Evolutionary conservation across 345 rosid genomes (phyloP), one percentile per base, ranked within the genome.

Genomic region (Erodium maritimum): DNA sequence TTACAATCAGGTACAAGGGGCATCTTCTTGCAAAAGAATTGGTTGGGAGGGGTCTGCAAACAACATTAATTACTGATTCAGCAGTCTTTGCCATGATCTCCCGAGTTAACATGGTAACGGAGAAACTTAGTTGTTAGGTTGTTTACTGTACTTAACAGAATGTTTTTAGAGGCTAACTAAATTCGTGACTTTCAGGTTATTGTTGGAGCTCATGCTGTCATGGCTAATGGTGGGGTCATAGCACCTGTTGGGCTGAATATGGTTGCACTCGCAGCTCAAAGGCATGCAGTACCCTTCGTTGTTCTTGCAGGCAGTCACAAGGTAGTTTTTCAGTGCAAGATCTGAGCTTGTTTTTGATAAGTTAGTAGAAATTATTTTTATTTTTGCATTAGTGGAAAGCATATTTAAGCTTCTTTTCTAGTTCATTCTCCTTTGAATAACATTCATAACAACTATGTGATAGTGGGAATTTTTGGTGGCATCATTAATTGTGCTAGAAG

Each of bases 41-140:
- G 82, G 96, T 87, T 57, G 73, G 90, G 46, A 82, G 96, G 81
- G 96, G 99, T 53, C 69, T 94, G 62, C 96, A 85, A 70, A 94
- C 99, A 71, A 87, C 96, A 7, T 68, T 94, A 61, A 90, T 94
- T 67, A 79, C 99, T 0, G 99, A 90, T 71, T 89, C 97, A 67
- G 97, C 97, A 57, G 96, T 90, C 66, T 94, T 94, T 79, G 99
- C 99, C 68, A 87, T 94, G 83, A 87, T 94, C 68, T 94, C 97
- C 52, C 79, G 96, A 73, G 96, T 90, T 63, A 94, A 94, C 70
- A 87, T 90, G 97, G 97, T 93, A 77, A 17, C 45, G 23, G 48
- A 19, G 20, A 0, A 37, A 33, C 62, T 65, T 23, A 42, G 48
- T 34, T 10, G 20, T 23, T 64, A 29, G 9, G 37, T 51, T 25